phyloP scores from a whole-genome alignment of 192 early-diverging fungal genomes.

The Umbelopsis vinacea region DNA sequence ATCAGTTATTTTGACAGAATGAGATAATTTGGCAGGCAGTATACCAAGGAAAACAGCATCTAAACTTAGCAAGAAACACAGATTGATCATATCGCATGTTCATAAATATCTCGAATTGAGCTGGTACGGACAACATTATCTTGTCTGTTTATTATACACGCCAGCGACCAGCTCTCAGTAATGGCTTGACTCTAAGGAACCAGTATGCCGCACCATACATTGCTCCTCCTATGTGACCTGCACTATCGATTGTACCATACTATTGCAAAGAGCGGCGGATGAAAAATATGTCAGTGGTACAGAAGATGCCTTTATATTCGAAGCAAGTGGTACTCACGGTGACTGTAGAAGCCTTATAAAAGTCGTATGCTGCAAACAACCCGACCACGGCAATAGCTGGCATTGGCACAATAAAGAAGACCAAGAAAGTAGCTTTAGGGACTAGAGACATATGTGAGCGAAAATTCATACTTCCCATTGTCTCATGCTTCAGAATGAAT shows the following conservation, averaged over 20 bases:
- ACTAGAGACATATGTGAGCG: conserved; percentile 19
- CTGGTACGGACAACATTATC: too few relatives aligned
- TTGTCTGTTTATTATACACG: conserved; percentile 22
- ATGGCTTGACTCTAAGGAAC: conserved; percentile 43
- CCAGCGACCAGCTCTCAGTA: conserved; percentile 34
- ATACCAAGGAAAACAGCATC: too few relatives aligned
- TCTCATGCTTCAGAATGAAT: neutral
- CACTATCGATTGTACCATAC: conserved; percentile 50
- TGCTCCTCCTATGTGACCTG: conserved; percentile 53
- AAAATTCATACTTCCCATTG: neutral
- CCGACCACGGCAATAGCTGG: conserved; percentile 51
- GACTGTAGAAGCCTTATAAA: conserved; percentile 47
- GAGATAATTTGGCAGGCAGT: too few relatives aligned
- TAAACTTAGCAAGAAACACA: too few relatives aligned
- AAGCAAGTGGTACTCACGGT: conserved; percentile 14
- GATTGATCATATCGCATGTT: too few relatives aligned
- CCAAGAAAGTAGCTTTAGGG: conserved; percentile 47
- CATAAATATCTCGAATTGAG: too few relatives aligned
- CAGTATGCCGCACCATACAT: conserved; percentile 50
- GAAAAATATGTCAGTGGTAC: neutral
- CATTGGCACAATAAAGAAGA: conserved; percentile 59
- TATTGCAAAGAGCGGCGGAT: conserved; percentile 11
- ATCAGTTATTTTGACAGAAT: too few relatives aligned
- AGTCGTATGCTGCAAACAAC: conserved; percentile 53
- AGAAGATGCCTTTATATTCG: neutral